Evolutionary conservation across 2,329 filamentous ascomycete species (phyloP).

Genomic region (Ceratocystis cacaofunesta): DNA sequence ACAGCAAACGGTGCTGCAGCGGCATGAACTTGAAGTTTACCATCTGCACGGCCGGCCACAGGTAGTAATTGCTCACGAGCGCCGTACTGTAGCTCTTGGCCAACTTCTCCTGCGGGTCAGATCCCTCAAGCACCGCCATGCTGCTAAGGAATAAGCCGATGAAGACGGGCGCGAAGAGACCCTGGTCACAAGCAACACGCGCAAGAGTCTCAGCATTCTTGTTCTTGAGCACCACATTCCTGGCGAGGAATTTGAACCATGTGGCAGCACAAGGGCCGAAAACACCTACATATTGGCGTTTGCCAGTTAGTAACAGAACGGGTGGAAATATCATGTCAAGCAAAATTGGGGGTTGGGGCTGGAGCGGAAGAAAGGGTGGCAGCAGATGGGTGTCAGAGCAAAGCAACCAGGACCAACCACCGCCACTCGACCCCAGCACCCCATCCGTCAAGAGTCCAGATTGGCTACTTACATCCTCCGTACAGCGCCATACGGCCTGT

Average conservation of each 20-base stretch:
- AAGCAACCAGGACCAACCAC: no score
- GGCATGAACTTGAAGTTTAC: slow-evolving; percentile 82
- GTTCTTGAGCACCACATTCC: slow-evolving; percentile 47
- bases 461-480: slow-evolving; percentile 47
- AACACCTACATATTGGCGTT: slow-evolving; percentile 35
- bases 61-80: slow-evolving; percentile 67
- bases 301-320: neutral
- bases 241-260: slow-evolving; percentile 72
- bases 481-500: slow-evolving; percentile 70
- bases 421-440: neutral
- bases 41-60: slow-evolving; percentile 77
- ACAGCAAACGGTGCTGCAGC: slow-evolving; percentile 64
- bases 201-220: slow-evolving; percentile 57
- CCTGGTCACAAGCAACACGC: slow-evolving; percentile 68
- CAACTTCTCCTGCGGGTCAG: slow-evolving; percentile 47
- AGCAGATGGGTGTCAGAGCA: no score
- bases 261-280: slow-evolving; percentile 79
- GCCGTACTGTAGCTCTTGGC: slow-evolving; percentile 54
- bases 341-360: neutral
- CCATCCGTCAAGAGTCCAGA: neutral
- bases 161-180: slow-evolving; percentile 69
- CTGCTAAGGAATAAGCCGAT: slow-evolving; percentile 66
- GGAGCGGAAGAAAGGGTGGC: no score
- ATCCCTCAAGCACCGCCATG: slow-evolving; percentile 72
- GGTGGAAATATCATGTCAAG: neutral